These are phyloP conservation scores for Orbilia blumenaviensis DNA, from an alignment of 2,329 filamentous ascomycete genomes.

Conservation along the genomic window DNA sequence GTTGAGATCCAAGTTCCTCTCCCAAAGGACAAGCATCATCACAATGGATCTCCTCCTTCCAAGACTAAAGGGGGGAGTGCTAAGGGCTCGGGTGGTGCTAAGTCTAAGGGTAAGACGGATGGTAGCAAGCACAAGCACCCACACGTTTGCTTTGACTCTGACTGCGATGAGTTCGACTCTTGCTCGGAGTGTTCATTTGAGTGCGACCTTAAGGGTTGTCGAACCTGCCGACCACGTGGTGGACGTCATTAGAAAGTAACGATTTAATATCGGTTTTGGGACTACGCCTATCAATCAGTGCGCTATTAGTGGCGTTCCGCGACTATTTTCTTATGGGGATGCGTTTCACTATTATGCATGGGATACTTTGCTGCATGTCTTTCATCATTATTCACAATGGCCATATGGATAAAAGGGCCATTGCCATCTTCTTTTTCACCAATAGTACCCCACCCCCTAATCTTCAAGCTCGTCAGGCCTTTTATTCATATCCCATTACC, in stretches of 20 bases:
- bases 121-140: slow-evolving; percentile 29
- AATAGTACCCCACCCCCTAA: neutral
- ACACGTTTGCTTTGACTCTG: slow-evolving; percentile 40
- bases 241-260: slow-evolving; percentile 1
- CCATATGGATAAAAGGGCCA: too few relatives aligned
- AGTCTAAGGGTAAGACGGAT: neutral
- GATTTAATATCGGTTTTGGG: neutral
- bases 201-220: slow-evolving; percentile 29
- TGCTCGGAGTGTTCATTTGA: slow-evolving; percentile 49
- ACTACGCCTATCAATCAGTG: neutral
- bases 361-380: neutral
- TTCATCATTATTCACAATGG: neutral
- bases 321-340: neutral
- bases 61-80: slow-evolving; percentile 12
- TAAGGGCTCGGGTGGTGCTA: neutral
- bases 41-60: neutral
- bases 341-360: neutral
- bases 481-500: too few relatives aligned
- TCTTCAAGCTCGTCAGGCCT: neutral
- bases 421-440: too few relatives aligned
- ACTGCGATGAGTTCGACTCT: slow-evolving; percentile 39
- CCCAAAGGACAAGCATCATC: neutral
- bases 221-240: slow-evolving; percentile 39
- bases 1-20: slow-evolving; percentile 32
- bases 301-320: neutral